Percentiles rank a stretch among this genome's conserved stretches.
phyloP scores from a whole-genome alignment of 352 stramenopile genomes.

The Globisporangium okanoganense region DNA sequence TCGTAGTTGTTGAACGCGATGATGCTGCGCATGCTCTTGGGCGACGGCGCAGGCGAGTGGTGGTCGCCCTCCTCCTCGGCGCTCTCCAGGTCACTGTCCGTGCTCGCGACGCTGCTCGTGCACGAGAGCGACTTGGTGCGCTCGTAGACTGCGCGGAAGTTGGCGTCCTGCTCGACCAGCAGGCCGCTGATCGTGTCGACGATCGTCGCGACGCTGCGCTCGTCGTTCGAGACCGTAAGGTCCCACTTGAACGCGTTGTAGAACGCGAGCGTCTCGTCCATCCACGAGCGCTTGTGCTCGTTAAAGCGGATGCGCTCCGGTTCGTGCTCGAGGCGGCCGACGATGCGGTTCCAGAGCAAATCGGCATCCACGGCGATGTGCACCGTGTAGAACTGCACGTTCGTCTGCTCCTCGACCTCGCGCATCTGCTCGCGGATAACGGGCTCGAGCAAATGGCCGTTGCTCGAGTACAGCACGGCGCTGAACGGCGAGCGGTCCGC shows the following conservation, averaged over 20 bases:
- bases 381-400: constrained; percentile 83
- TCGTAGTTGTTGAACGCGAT: constrained; percentile 71
- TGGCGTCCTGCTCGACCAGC: constrained; percentile 51
- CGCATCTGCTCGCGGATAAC: constrained; percentile 82
- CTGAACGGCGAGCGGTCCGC: constrained; percentile 83
- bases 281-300: constrained; percentile 83
- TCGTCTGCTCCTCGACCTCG: constrained; percentile 68
- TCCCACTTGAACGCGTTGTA: constrained; percentile 83
- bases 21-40: constrained; percentile 37
- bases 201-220: constrained; percentile 46
- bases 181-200: constrained; percentile 47
- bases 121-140: constrained; percentile 41
- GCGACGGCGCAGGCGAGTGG: neutral
- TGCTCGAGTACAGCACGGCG: constrained; percentile 74
- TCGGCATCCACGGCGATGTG: constrained; percentile 77
- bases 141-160: constrained; percentile 61
- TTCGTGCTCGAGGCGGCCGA: constrained; percentile 49
- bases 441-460: constrained; percentile 72
- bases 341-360: constrained; percentile 76
- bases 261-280: constrained; percentile 78
- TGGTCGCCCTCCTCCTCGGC: constrained; percentile 29
- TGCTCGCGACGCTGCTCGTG: constrained; percentile 51
- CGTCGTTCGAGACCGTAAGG: constrained; percentile 64
- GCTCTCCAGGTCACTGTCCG: constrained; percentile 74
- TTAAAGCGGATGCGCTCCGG: constrained; percentile 75